Evolutionary conservation across 2,329 filamentous ascomycete genomes (phyloP).

Genomic region (Cordyceps fumosorosea): DNA sequence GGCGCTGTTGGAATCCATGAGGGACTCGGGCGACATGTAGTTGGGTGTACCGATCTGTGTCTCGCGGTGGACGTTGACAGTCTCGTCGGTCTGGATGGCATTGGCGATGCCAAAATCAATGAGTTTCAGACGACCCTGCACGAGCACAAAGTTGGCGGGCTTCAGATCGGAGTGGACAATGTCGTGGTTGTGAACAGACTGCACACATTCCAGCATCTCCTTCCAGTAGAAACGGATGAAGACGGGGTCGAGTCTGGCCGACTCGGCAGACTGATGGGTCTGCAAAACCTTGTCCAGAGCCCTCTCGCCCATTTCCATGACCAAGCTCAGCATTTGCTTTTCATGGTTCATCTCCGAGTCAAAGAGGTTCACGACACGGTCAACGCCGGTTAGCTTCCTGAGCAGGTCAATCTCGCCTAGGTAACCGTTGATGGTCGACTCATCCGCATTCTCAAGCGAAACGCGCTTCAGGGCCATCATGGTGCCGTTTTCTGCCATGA

Average conservation of each 20-base stretch:
- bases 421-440: slow-evolving; percentile 74
- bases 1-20: slow-evolving; percentile 76
- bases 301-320: slow-evolving; percentile 96
- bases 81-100: slow-evolving; percentile 90
- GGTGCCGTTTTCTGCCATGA: slow-evolving; percentile 94
- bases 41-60: slow-evolving; percentile 93
- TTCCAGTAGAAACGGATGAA: slow-evolving; percentile 99
- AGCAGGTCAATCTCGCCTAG: slow-evolving; percentile 94
- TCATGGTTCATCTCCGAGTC: slow-evolving; percentile 93
- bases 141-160: slow-evolving; percentile 92
- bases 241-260: slow-evolving; percentile 72
- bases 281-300: slow-evolving; percentile 84
- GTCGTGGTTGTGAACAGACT: slow-evolving; percentile 80
- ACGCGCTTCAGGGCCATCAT: slow-evolving; percentile 93
- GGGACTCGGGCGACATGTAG: slow-evolving; percentile 95
- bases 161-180: slow-evolving; percentile 97
- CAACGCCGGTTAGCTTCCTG: slow-evolving; percentile 72
- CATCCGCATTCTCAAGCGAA: slow-evolving; percentile 83
- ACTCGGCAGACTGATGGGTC: slow-evolving; percentile 62
- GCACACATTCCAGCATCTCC: slow-evolving; percentile 95
- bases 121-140: slow-evolving; percentile 83
- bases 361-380: slow-evolving; percentile 82
- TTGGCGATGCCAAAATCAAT: slow-evolving; percentile 99
- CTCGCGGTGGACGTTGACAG: slow-evolving; percentile 94
- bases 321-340: slow-evolving; percentile 80